These are phyloP conservation scores for Bremia lactucae DNA, from an alignment of 352 stramenopile species.

Conservation along the genomic window DNA sequence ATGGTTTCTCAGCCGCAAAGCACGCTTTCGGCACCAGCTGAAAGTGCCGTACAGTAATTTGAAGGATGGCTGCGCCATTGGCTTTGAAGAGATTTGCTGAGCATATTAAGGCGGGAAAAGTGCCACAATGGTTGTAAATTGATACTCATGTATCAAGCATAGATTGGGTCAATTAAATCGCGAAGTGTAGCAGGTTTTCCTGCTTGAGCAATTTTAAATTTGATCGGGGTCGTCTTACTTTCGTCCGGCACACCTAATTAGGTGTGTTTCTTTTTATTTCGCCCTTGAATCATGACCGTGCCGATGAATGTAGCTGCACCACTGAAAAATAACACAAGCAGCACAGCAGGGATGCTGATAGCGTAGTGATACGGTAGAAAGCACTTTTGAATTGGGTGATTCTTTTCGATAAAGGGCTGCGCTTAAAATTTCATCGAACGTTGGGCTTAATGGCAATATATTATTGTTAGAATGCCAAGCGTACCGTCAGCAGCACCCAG, in stretches of 20 bases:
- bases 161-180: slow-evolving; percentile 16
- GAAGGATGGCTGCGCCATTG: background rate
- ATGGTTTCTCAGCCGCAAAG: slow-evolving; percentile 54
- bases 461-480: background rate
- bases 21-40: slow-evolving; percentile 33
- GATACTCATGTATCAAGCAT: slow-evolving; percentile 11
- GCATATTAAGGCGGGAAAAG: too few species aligned
- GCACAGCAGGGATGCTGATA: slow-evolving; percentile 75
- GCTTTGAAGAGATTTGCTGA: too few species aligned
- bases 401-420: slow-evolving; percentile 83
- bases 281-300: slow-evolving; percentile 84
- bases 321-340: slow-evolving; percentile 81
- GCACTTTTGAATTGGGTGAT: slow-evolving; percentile 67
- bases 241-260: too few species aligned
- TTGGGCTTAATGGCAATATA: background rate
- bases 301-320: slow-evolving; percentile 80
- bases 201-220: too few species aligned
- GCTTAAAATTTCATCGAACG: background rate
- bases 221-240: too few species aligned
- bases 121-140: too few species aligned
- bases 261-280: slow-evolving; percentile 60
- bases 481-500: slow-evolving; percentile 86
- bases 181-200: too few species aligned
- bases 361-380: slow-evolving; percentile 86
- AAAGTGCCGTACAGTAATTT: slow-evolving; percentile 38